Conservation (phyloP, 2,329 filamentous ascomycete genomes). For the Cladophialophora chaetospira region DNA sequence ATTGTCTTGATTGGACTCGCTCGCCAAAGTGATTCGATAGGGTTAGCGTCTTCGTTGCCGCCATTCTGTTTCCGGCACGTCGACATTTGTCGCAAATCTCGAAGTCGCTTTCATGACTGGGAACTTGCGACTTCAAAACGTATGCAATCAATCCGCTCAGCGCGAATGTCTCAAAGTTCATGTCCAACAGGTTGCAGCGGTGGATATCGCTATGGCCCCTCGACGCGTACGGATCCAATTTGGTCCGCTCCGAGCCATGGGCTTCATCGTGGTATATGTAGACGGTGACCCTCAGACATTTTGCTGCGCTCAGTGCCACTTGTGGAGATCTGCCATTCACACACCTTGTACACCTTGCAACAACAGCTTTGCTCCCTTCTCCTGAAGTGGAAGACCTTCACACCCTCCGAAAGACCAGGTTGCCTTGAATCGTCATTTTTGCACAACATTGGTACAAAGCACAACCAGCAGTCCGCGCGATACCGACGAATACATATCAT, state of each 20-base stretch:
- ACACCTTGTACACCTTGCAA: too few relatives aligned
- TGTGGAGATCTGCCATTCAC: not conserved
- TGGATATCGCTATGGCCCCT: not conserved
- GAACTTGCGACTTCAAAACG: not conserved
- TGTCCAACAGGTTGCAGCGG: not conserved
- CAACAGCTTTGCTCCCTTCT: too few relatives aligned
- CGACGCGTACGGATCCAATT: not conserved
- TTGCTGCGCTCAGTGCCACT: not conserved
- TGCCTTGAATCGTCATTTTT: too few relatives aligned
- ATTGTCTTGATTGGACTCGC: constrained; percentile 6
- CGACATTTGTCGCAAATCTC: not conserved
- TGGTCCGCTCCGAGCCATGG: too few relatives aligned
- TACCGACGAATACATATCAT: too few relatives aligned
- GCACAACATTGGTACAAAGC: too few relatives aligned
- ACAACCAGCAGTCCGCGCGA: too few relatives aligned
- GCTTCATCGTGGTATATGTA: constrained; percentile 8
- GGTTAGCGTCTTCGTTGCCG: not conserved
- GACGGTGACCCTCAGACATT: not conserved
- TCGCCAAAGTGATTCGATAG: constrained; percentile 1
- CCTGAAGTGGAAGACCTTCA: too few relatives aligned
- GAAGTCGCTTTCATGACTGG: not conserved
- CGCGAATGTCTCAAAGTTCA: not conserved
- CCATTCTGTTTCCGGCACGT: constrained; percentile 1
- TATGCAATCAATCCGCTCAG: not conserved
- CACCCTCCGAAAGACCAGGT: too few relatives aligned